A percentile compares a stretch with the other conserved stretches of the same genome.
These are phyloP conservation scores for Calocera viscosa DNA, from an alignment of 768 basidiomycete species.

Conservation along the genomic window DNA sequence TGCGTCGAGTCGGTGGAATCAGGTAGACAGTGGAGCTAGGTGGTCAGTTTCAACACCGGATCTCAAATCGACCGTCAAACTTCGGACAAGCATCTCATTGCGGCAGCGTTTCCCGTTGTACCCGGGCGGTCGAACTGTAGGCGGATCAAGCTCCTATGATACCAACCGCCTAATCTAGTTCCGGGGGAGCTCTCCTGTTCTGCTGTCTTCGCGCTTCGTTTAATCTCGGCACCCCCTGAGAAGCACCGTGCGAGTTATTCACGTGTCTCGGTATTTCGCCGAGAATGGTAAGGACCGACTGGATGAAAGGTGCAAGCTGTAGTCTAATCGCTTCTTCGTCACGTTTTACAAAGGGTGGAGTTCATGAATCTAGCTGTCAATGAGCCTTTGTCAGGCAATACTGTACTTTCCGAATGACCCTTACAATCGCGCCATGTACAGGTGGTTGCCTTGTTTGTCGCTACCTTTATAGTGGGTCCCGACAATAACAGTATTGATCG, in stretches of 20 bases:
- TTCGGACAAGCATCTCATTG: not conserved
- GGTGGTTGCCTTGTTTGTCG: not conserved
- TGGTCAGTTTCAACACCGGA: no score
- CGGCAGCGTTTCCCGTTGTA: not conserved
- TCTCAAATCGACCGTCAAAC: no score
- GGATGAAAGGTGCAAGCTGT: not conserved
- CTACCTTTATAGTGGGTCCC: not conserved
- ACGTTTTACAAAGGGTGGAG: not conserved
- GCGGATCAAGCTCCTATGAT: conserved; percentile 3
- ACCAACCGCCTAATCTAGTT: not conserved
- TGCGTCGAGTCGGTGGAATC: no score
- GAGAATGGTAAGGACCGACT: not conserved
- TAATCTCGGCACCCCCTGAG: conserved; percentile 8
- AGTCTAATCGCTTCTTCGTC: conserved; percentile 7
- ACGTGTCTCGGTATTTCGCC: not conserved
- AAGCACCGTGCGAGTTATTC: not conserved
- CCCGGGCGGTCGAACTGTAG: no score
- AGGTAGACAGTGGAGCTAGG: no score
- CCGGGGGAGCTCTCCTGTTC: not conserved
- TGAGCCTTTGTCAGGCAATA: no score
- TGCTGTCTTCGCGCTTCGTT: not conserved
- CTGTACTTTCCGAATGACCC: not conserved
- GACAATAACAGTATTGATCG: not conserved
- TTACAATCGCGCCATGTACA: not conserved
- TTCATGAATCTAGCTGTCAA: not conserved